phyloP scores from a whole-genome alignment of 2,329 filamentous ascomycete genomes.

The Fusarium euwallaceae region DNA sequence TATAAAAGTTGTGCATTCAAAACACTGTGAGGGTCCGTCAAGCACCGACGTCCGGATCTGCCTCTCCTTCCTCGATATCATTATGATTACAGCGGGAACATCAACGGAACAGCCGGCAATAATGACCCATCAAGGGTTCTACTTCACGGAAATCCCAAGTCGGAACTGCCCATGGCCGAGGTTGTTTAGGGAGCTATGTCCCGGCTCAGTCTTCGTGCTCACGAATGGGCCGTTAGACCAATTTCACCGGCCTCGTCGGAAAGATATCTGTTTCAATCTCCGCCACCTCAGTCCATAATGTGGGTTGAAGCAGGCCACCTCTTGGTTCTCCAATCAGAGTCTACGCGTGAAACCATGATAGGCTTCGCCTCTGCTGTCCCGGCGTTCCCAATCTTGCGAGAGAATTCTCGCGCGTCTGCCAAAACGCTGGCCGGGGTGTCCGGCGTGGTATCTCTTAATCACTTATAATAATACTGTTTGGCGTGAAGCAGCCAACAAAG shows the following conservation, averaged over 20 bases:
- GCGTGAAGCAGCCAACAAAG: background rate
- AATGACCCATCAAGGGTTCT: background rate
- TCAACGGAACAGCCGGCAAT: constrained; percentile 9
- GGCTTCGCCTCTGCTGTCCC: background rate
- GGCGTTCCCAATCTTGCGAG: background rate
- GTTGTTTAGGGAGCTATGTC: background rate
- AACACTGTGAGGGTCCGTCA: constrained; percentile 35
- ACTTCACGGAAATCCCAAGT: background rate
- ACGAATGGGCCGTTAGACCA: background rate
- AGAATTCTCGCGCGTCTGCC: background rate
- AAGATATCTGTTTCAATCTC: background rate
- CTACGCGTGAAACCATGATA: background rate
- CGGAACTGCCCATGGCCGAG: background rate
- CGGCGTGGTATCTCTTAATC: background rate
- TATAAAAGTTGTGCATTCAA: constrained; percentile 16
- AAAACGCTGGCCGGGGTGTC: background rate
- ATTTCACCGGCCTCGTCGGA: background rate
- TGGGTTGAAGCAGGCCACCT: background rate
- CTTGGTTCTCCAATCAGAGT: background rate
- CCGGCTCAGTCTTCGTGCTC: background rate
- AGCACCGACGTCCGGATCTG: constrained; percentile 10
- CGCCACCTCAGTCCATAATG: background rate
- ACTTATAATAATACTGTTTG: background rate
- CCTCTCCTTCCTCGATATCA: constrained; percentile 11
- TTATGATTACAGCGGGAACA: constrained; percentile 17